Evolutionary conservation across 306 rosid genomes (phyloP), one percentile per base, ranked within the genome.

Genomic region (Quercus cerris): DNA sequence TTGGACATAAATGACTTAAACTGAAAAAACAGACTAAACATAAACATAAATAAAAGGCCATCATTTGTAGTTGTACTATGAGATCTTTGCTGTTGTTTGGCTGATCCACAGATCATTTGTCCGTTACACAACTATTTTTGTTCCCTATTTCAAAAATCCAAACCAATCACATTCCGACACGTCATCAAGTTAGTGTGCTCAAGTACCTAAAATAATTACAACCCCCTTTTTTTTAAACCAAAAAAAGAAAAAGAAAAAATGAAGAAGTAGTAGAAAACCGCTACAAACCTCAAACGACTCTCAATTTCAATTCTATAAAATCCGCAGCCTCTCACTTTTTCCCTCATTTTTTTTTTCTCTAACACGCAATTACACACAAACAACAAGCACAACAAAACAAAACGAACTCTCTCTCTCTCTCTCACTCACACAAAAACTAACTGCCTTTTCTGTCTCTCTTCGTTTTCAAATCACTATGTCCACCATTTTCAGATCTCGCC

Each of bases 401-500:
- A 49, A 49, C 54, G 4, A 49, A 49, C 54, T 2, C 54, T 46
- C 15, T 12, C 3, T 12, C 3, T 7, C 51, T 8, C 46, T 41
- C 46, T 41, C 46, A 7, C 46, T 41, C 46, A 8, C 46, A 7
- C 46, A 41, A 41, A 41, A 69, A 75, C 75, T 49, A 33, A 75
- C 76, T 13, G 7, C 62, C 17, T 25, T 52, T 17, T 68, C 58
- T 72, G 14, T 33, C 18, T 35, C 22, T 14, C 75, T 30, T 28
- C 28, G 30, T 28, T 31, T 72, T 35, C 70, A 4, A n/a, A 5
- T 27, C 17, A 23, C 79, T 22, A 91, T 91, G 98, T 92, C 88
- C 74, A 79, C 96, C 59, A 23, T 83, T 73, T 77, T 88, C 79
- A 82, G 93, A 88, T 91, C 94, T 71, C 90, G 88, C 28, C 83